Percentiles rank a stretch among this genome's conserved stretches.
Conservation (phyloP, 2,329 filamentous ascomycete species). For the Penicillium sp. region DNA sequence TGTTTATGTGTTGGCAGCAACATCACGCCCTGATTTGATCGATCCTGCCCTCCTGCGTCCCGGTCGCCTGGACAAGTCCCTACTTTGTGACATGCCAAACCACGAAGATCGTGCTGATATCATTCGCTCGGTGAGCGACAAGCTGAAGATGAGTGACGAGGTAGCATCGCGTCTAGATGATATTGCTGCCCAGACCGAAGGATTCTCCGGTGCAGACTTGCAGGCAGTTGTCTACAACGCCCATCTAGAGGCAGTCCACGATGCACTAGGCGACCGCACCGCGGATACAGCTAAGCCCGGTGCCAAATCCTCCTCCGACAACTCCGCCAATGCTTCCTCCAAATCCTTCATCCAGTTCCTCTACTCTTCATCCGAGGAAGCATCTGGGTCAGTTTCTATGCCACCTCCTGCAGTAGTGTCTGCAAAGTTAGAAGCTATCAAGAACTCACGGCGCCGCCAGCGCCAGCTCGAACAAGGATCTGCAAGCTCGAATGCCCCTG, state of each 20-base stretch:
- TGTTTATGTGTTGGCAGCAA: constrained; percentile 95
- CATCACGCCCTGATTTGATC: constrained; percentile 88
- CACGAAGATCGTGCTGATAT: constrained; percentile 85
- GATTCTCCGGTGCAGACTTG: constrained; percentile 90
- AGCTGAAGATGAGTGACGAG: constrained; percentile 71
- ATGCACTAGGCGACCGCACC: constrained; percentile 68
- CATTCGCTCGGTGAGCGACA: constrained; percentile 76
- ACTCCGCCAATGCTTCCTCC: constrained; percentile 36
- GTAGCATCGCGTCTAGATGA: constrained; percentile 67
- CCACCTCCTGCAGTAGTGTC: constrained; percentile 77
- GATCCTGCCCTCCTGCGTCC: constrained; percentile 91
- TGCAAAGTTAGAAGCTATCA: constrained; percentile 80
- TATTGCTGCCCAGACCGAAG: constrained; percentile 77
- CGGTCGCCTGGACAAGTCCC: constrained; percentile 87
- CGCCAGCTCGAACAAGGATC: constrained; percentile 52
- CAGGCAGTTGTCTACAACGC: constrained; percentile 96
- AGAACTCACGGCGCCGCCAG: constrained; percentile 66
- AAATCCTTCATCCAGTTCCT: constrained; percentile 76
- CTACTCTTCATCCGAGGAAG: constrained; percentile 63
- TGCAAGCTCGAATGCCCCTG: constrained; percentile 8
- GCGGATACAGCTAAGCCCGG: constrained; percentile 43
- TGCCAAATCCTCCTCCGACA: constrained; percentile 31
- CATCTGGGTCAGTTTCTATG: constrained; percentile 59
- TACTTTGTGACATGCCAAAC: constrained; percentile 86
- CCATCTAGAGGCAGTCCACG: constrained; percentile 94